These are phyloP conservation scores for Hypoxylon sp. DNA, from an alignment of 2,329 filamentous ascomycete genomes.

Conservation along the genomic window DNA sequence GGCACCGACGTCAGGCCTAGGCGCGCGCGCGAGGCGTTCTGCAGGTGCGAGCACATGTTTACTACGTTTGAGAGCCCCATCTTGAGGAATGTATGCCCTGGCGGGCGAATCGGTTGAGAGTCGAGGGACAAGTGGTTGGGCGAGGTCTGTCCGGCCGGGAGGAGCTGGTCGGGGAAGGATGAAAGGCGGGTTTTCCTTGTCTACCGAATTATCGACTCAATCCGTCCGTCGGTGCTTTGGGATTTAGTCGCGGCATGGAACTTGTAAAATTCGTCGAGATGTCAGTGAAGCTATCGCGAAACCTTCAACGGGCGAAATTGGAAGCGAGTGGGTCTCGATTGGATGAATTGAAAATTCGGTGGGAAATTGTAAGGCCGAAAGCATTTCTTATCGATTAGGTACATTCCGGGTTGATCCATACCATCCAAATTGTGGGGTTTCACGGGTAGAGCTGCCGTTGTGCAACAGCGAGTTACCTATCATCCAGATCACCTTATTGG, in stretches of 20 bases:
- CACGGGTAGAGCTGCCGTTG: neutral
- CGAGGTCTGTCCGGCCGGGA: neutral
- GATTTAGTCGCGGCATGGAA: neutral
- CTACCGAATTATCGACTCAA: neutral
- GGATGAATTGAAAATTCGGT: slow-evolving; percentile 42
- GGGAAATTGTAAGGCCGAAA: slow-evolving; percentile 31
- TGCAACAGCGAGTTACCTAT: neutral
- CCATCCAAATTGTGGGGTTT: neutral
- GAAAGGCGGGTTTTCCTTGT: neutral
- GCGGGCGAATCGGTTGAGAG: slow-evolving; percentile 24
- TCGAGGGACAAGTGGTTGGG: neutral
- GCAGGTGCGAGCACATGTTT: slow-evolving; percentile 89
- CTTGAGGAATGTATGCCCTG: slow-evolving; percentile 39
- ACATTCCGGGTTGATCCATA: neutral
- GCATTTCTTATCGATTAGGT: slow-evolving; percentile 12
- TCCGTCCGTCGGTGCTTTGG: no score
- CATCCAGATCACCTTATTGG: slow-evolving; percentile 25
- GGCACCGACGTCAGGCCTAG: slow-evolving; percentile 87
- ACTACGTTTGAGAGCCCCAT: slow-evolving; percentile 82
- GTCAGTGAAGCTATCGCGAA: slow-evolving; percentile 43
- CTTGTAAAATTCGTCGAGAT: neutral
- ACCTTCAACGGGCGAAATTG: slow-evolving; percentile 18
- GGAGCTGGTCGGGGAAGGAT: neutral
- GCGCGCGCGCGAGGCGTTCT: slow-evolving; percentile 87
- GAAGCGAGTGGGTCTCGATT: slow-evolving; percentile 26